Evolutionary conservation across 306 rosid genomes (phyloP).

Genomic region (Quillaja saponaria): DNA sequence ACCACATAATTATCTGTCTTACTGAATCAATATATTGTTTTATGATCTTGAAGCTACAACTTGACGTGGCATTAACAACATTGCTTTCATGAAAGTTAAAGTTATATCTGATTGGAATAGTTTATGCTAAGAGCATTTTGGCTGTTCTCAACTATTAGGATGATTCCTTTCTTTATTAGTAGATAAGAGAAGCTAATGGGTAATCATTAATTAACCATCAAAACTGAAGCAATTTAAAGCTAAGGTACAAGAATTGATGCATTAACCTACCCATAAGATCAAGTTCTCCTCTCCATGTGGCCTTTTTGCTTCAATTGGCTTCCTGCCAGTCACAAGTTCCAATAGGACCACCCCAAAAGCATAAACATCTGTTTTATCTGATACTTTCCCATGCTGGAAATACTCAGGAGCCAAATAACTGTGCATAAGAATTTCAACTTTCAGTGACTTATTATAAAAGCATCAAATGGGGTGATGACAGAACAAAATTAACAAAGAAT

Average conservation of each 20-base stretch:
- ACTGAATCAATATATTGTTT: neutral
- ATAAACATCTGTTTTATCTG: conserved; percentile 92
- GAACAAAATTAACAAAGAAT: conserved; percentile 14
- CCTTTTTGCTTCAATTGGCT: conserved; percentile 79
- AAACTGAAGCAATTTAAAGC: conserved; percentile 19
- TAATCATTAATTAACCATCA: conserved; percentile 7
- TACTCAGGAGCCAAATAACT: conserved; percentile 98
- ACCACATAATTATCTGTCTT: too few relatives aligned
- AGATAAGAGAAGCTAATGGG: conserved; percentile 16
- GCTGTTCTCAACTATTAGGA: conserved; percentile 15
- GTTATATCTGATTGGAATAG: conserved; percentile 1
- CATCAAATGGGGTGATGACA: conserved; percentile 5
- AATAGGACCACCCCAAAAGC: conserved; percentile 91
- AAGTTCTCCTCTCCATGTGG: conserved; percentile 86
- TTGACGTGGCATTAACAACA: conserved; percentile 1
- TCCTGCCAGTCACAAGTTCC: conserved; percentile 92
- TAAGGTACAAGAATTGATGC: conserved; percentile 13
- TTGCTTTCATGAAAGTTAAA: conserved; percentile 3
- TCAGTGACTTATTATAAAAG: conserved; percentile 14
- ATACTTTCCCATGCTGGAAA: conserved; percentile 95
- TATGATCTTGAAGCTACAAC: conserved; percentile 8
- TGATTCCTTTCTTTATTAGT: neutral
- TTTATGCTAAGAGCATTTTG: neutral
- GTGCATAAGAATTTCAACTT: conserved; percentile 17
- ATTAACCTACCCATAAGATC: conserved; percentile 82